Evolutionary conservation across 1,284 basidiomycete species (phyloP).

Genomic region (Moesziomyces parantarcticus): DNA sequence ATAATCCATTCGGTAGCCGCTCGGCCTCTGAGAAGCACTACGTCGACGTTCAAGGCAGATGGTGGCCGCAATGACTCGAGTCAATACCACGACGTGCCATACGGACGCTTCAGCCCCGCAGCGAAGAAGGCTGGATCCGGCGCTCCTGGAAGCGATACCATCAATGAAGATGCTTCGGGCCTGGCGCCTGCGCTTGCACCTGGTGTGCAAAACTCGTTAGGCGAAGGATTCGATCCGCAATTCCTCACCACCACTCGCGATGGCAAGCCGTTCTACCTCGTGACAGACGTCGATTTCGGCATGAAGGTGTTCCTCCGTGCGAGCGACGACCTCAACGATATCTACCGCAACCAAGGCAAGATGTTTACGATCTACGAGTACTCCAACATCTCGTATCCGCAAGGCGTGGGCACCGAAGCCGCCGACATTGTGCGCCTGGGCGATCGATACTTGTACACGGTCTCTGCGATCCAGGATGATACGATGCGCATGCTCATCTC

Average conservation of each 20-base stretch:
- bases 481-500: conserved; percentile 36
- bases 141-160: conserved; percentile 35
- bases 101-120: conserved; percentile 31
- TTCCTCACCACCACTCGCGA: conserved; percentile 27
- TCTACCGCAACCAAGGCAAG: conserved; percentile 33
- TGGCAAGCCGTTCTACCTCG: conserved; percentile 29
- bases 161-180: conserved; percentile 35
- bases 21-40: conserved; percentile 7
- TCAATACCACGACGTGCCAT: conserved; percentile 19
- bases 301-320: conserved; percentile 30
- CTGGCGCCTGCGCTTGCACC: conserved; percentile 37
- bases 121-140: conserved; percentile 9
- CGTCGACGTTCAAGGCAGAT: not conserved
- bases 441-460: conserved; percentile 27
- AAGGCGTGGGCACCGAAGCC: conserved; percentile 44
- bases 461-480: conserved; percentile 34
- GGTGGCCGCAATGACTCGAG: not conserved
- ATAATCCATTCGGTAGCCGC: not conserved
- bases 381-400: conserved; percentile 18
- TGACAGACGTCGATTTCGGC: conserved; percentile 42
- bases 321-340: conserved; percentile 37
- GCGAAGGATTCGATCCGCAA: conserved; percentile 41
- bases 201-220: conserved; percentile 32
- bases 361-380: conserved; percentile 30
- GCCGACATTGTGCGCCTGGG: conserved; percentile 32